A percentile compares a stretch with the other conserved stretches of the same genome.
phyloP scores from a whole-genome alignment of 176 grass and related monocot genomes.

The Tuctoria greenei region DNA sequence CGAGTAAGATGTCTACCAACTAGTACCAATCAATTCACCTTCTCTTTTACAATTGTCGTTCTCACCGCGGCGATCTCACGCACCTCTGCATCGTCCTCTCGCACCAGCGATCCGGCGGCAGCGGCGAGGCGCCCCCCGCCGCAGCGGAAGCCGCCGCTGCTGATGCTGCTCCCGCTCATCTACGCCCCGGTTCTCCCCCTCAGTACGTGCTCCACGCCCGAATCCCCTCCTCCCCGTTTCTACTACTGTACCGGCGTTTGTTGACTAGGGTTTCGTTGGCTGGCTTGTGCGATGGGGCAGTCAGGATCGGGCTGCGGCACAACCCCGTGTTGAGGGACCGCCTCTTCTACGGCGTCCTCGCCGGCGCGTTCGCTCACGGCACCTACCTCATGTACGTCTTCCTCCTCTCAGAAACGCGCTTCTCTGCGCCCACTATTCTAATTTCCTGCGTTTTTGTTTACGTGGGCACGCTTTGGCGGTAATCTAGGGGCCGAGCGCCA shows the following conservation, averaged over 20 bases:
- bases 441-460: background rate
- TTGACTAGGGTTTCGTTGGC: conserved; percentile 30
- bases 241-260: background rate
- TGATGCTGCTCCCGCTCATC: conserved; percentile 80
- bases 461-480: background rate
- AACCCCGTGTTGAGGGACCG: conserved; percentile 85
- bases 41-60: background rate
- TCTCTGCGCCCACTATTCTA: background rate
- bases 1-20: conserved; percentile 36
- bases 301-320: conserved; percentile 80
- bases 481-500: background rate
- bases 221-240: background rate
- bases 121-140: conserved; percentile 45
- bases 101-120: conserved; percentile 43
- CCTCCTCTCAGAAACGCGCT: background rate
- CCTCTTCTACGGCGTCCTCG: conserved; percentile 86
- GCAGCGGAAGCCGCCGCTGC: conserved; percentile 56
- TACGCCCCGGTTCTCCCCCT: conserved; percentile 80
- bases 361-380: conserved; percentile 81
- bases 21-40: background rate
- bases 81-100: background rate
- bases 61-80: conserved; percentile 10
- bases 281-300: conserved; percentile 27
- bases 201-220: conserved; percentile 45
- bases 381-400: conserved; percentile 84